A percentile compares a stretch with the other conserved stretches of the same genome.
phyloP scores from a whole-genome alignment of 139 green algal genomes.

The Coelastrella sp. region DNA sequence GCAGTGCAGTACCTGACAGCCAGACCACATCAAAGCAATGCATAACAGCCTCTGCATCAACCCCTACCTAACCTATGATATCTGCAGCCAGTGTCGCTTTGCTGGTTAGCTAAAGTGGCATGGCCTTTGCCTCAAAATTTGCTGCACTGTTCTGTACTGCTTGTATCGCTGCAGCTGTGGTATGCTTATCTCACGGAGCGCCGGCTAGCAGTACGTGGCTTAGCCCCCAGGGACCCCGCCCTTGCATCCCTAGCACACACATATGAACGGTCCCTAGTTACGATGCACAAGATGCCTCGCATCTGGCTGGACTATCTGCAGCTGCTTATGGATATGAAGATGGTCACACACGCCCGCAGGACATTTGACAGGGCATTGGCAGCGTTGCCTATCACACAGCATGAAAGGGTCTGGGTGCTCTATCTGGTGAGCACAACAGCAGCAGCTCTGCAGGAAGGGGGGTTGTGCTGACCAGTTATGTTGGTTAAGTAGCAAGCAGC shows the following conservation, averaged over 20 bases:
- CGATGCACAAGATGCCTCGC: constrained; percentile 98
- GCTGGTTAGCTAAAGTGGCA: too few species aligned
- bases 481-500: neutral
- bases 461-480: too few species aligned
- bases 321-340: constrained; percentile 79
- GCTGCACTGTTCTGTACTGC: too few species aligned
- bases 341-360: constrained; percentile 83
- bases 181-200: constrained; percentile 91
- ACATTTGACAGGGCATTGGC: constrained; percentile 94
- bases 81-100: too few species aligned
- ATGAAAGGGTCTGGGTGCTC: constrained; percentile 95
- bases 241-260: constrained; percentile 88
- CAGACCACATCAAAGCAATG: too few species aligned
- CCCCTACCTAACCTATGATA: too few species aligned
- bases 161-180: constrained; percentile 81
- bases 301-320: constrained; percentile 96
- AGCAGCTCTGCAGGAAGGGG: too few species aligned
- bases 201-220: constrained; percentile 72
- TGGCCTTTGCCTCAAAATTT: too few species aligned
- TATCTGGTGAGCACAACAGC: constrained; percentile 83
- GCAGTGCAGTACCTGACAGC: too few species aligned
- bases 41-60: too few species aligned
- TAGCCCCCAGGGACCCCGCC: constrained; percentile 67
- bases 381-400: constrained; percentile 97
- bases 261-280: constrained; percentile 96